Conservation (phyloP, 169 alveolate species). For the Plasmodium berghei region DNA sequence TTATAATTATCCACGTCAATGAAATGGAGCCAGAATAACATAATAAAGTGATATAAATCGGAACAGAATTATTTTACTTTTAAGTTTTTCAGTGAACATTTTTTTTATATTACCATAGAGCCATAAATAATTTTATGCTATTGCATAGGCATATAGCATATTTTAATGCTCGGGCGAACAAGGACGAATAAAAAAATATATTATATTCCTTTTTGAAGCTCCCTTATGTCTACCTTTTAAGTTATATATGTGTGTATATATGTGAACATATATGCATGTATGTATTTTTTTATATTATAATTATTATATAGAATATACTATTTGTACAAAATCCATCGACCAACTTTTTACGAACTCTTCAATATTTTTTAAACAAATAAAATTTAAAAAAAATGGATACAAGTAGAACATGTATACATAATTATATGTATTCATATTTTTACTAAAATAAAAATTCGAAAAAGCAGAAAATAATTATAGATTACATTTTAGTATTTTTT, state of each 20-base stretch:
- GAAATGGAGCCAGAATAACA: background rate
- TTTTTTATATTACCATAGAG: too few relatives aligned
- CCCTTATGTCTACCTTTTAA: background rate
- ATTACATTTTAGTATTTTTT: too few relatives aligned
- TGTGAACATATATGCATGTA: constrained; percentile 7
- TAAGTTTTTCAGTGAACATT: too few relatives aligned
- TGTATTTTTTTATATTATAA: background rate
- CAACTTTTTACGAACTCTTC: too few relatives aligned
- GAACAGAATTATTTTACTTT: too few relatives aligned
- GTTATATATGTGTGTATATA: background rate
- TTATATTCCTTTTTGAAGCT: background rate
- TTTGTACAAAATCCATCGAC: background rate
- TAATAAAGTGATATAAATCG: background rate
- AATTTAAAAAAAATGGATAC: constrained; percentile 12
- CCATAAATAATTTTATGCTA: too few relatives aligned
- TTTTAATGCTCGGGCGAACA: too few relatives aligned
- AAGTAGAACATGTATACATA: background rate
- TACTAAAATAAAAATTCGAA: too few relatives aligned
- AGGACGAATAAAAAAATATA: background rate
- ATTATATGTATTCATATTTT: too few relatives aligned
- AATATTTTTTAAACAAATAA: too few relatives aligned
- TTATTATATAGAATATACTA: background rate
- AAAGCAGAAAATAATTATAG: too few relatives aligned
- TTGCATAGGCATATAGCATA: too few relatives aligned
- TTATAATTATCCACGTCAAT: constrained; percentile 45